These are phyloP conservation scores for Saitozyma sp. DNA, from an alignment of 768 basidiomycete genomes.

Conservation along the genomic window DNA sequence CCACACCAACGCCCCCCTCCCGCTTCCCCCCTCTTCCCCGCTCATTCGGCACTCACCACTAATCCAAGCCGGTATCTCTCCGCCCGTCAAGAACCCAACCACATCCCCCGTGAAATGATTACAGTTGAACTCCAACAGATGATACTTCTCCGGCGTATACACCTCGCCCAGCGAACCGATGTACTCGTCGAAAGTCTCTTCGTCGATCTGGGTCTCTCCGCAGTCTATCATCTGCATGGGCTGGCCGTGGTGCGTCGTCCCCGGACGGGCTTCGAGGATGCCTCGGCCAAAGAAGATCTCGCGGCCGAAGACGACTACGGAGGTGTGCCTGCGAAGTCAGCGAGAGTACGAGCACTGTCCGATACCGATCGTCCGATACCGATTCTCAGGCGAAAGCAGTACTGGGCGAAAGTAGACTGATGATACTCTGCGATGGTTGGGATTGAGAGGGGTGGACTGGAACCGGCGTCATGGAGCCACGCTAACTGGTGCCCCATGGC, in stretches of 20 bases:
- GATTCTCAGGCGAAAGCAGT: too few species aligned
- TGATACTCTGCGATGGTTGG: too few species aligned
- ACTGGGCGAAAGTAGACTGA: too few species aligned
- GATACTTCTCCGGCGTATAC: constrained; percentile 81
- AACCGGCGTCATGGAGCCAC: too few species aligned
- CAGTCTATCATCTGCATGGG: constrained; percentile 42
- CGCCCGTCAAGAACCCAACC: constrained; percentile 81
- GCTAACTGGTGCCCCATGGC: too few species aligned
- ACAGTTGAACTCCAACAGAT: constrained; percentile 79
- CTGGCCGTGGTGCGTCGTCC: constrained; percentile 65
- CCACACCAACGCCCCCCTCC: too few species aligned
- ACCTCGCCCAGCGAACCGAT: constrained; percentile 69
- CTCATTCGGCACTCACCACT: constrained; percentile 59
- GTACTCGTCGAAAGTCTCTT: constrained; percentile 84
- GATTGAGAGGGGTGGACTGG: too few species aligned
- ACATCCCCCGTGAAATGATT: constrained; percentile 91
- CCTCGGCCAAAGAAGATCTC: constrained; percentile 92
- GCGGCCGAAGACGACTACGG: constrained; percentile 78
- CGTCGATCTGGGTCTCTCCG: constrained; percentile 61
- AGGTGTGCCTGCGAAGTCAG: constrained; percentile 71
- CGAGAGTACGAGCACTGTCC: not conserved
- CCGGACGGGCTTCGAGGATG: constrained; percentile 69
- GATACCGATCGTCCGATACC: too few species aligned
- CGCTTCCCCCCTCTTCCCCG: too few species aligned
- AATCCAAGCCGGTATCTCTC: constrained; percentile 76